Conservation (phyloP, 208 protist species). For the Leishmania guyanensis region DNA sequence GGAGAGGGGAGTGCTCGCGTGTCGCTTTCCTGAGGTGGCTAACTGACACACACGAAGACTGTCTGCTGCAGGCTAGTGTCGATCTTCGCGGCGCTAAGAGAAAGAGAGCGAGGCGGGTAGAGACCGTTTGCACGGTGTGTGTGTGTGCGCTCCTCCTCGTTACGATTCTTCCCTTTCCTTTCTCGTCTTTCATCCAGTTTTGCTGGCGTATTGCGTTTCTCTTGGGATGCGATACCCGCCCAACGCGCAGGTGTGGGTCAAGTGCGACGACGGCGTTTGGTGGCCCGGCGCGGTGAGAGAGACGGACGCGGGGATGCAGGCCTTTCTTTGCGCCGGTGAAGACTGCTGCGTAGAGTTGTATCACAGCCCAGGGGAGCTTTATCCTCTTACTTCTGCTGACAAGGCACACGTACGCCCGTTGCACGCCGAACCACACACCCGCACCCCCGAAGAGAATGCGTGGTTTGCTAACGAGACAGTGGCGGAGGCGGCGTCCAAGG, state of each 20-base stretch:
- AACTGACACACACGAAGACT: neutral
- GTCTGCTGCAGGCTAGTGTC: neutral
- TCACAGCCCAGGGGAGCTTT: slow-evolving; percentile 68
- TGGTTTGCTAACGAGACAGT: slow-evolving; percentile 41
- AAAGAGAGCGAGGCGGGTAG: neutral
- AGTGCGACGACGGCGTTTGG: slow-evolving; percentile 83
- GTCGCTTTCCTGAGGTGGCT: neutral
- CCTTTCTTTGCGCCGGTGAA: slow-evolving; percentile 36
- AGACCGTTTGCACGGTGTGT: too few species aligned
- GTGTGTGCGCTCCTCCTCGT: neutral
- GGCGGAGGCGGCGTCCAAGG: slow-evolving; percentile 23
- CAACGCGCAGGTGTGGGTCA: slow-evolving; percentile 71
- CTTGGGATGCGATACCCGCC: slow-evolving; percentile 41
- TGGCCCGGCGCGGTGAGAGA: slow-evolving; percentile 68
- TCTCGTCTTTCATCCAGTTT: neutral
- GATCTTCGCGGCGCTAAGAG: neutral
- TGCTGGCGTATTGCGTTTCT: neutral
- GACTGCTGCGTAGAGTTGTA: slow-evolving; percentile 82
- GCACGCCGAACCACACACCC: slow-evolving; percentile 32
- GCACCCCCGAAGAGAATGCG: slow-evolving; percentile 40
- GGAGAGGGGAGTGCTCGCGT: neutral
- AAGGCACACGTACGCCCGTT: slow-evolving; percentile 37
- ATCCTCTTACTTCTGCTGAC: slow-evolving; percentile 44
- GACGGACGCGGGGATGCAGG: slow-evolving; percentile 24
- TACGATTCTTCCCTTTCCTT: neutral